A percentile compares a stretch with the other conserved stretches of the same genome.
Evolutionary conservation across 306 rosid species (phyloP).

Genomic region (Glycine latifolia): DNA sequence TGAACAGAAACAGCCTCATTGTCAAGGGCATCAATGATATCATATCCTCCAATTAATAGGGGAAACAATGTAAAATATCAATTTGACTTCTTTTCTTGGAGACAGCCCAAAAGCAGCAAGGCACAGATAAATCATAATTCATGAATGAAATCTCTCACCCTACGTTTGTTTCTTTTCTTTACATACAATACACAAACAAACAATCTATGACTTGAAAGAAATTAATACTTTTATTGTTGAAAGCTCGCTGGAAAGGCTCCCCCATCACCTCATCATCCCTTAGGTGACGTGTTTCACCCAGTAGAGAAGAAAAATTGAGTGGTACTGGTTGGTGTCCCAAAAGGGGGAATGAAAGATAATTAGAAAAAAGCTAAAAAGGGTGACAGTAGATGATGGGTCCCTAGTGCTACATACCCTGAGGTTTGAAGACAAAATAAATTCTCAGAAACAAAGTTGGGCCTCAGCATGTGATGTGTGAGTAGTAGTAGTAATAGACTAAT

Average conservation of each 20-base stretch:
- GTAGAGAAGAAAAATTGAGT: constrained; percentile 35
- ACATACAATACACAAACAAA: neutral
- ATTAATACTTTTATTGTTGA: constrained; percentile 11
- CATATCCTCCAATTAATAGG: constrained; percentile 36
- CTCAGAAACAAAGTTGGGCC: constrained; percentile 55
- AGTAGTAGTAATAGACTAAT: constrained; percentile 20
- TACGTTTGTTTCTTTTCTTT: neutral
- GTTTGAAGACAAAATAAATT: constrained; percentile 54
- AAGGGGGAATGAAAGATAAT: constrained; percentile 31
- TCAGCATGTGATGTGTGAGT: constrained; percentile 64
- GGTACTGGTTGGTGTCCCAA: constrained; percentile 44
- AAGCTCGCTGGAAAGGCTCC: constrained; percentile 45
- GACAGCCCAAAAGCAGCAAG: constrained; percentile 48
- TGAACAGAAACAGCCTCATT: constrained; percentile 40
- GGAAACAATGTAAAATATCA: constrained; percentile 33
- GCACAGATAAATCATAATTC: constrained; percentile 37
- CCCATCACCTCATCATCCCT: constrained; percentile 31
- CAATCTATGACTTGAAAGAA: constrained; percentile 39
- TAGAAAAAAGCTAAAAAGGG: constrained; percentile 35
- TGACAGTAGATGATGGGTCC: constrained; percentile 57
- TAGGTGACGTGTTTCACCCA: constrained; percentile 46
- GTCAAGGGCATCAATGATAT: constrained; percentile 41
- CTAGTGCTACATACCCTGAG: constrained; percentile 38
- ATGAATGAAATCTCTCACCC: constrained; percentile 39
- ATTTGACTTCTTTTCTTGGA: constrained; percentile 47